A percentile compares a stretch with the other conserved stretches of the same genome.
Evolutionary conservation across 768 basidiomycete species (phyloP).

Genomic region (Pleurotus salmoneostramineus): DNA sequence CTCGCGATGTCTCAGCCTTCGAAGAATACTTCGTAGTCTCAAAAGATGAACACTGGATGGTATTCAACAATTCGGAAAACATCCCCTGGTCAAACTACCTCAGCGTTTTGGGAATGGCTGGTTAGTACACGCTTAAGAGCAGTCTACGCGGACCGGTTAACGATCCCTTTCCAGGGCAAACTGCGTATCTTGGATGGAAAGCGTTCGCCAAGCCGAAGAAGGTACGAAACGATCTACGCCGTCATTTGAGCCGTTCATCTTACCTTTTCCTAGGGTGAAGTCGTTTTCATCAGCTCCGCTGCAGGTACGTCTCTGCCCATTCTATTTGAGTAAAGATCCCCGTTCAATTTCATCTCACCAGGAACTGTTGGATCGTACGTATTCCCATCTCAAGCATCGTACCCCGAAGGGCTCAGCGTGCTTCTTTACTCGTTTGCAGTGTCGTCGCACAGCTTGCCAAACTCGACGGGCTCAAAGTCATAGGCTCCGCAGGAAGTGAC

Average conservation of each 20-base stretch:
- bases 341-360: background rate
- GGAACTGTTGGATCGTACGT: constrained; percentile 46
- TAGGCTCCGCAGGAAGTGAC: constrained; percentile 48
- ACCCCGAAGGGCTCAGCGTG: no score
- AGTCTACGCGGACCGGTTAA: no score
- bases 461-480: constrained; percentile 35
- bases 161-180: constrained; percentile 5
- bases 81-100: constrained; percentile 33
- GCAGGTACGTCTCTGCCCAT: constrained; percentile 20
- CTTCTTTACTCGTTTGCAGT: constrained; percentile 9
- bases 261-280: constrained; percentile 33
- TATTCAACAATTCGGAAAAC: constrained; percentile 26
- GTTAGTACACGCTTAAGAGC: background rate
- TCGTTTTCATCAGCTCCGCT: constrained; percentile 43
- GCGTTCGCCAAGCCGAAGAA: constrained; percentile 11
- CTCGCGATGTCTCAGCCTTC: background rate
- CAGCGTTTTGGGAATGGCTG: constrained; percentile 27
- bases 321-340: background rate
- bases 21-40: constrained; percentile 10
- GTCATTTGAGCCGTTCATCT: background rate
- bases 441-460: constrained; percentile 28
- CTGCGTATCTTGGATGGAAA: constrained; percentile 13
- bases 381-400: no score
- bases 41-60: constrained; percentile 4
- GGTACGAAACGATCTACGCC: background rate